These are phyloP conservation scores for Pseudopyricularia javanii DNA, from an alignment of 2,329 filamentous ascomycete genomes.

Conservation along the genomic window DNA sequence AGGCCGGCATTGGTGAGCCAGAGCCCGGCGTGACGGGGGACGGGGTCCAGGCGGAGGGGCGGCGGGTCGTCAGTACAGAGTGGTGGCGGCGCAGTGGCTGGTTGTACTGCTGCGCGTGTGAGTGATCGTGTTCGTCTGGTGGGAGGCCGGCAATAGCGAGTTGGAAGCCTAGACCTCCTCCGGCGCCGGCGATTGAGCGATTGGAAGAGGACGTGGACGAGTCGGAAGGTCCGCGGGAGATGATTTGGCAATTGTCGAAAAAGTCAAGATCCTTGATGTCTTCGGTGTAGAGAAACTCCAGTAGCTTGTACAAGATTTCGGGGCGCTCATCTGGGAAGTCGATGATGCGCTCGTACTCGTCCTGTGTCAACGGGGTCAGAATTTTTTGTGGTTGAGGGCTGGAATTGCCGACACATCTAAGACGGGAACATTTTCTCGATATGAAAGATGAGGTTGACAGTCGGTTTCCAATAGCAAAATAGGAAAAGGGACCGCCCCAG, in stretches of 20 bases:
- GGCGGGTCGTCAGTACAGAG: conserved; percentile 2
- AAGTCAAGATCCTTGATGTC: conserved; percentile 3
- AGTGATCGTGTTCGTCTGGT: background rate
- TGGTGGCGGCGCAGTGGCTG: conserved; percentile 1
- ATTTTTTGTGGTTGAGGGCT: background rate
- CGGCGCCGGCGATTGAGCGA: background rate
- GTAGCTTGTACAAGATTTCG: conserved; percentile 11
- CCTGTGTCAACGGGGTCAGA: background rate
- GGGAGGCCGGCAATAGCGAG: conserved; percentile 3
- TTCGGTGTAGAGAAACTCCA: conserved; percentile 17
- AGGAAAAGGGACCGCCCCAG: background rate
- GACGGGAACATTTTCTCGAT: background rate
- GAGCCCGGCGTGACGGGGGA: background rate
- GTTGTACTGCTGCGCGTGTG: background rate
- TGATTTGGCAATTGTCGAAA: background rate
- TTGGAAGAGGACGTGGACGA: background rate
- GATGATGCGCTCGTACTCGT: conserved; percentile 5
- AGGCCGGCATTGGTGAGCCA: background rate
- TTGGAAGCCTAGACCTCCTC: background rate
- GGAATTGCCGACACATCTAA: too few relatives aligned
- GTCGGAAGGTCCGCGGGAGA: background rate
- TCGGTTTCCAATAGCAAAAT: background rate
- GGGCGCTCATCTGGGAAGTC: conserved; percentile 18
- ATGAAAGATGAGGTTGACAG: background rate
- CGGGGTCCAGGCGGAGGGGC: background rate